These are phyloP conservation scores for Myxozyma vanderwaltii DNA, from an alignment of 805 yeast species.

Conservation along the genomic window DNA sequence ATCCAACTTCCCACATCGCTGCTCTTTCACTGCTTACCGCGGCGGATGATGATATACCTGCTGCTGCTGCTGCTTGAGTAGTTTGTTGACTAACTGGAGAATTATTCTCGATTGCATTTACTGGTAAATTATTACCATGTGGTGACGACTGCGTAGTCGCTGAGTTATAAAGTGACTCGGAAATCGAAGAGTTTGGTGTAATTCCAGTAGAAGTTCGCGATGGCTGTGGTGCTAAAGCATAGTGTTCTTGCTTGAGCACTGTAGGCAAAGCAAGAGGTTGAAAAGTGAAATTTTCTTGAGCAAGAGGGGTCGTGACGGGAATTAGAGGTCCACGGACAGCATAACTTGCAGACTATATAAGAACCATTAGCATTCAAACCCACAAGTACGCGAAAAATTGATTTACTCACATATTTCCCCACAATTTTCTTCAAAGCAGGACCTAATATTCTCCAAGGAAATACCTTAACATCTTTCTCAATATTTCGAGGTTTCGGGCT, in stretches of 20 bases:
- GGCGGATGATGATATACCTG: too few relatives aligned
- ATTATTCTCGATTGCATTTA: too few relatives aligned
- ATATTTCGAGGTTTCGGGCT: constrained; percentile 69
- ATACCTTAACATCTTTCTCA: constrained; percentile 70
- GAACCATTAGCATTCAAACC: background rate
- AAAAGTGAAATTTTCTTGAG: background rate
- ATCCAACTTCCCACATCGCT: constrained; percentile 1
- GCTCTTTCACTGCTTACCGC: background rate
- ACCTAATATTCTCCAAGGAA: constrained; percentile 57
- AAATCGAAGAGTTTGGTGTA: too few relatives aligned
- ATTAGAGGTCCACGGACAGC: background rate
- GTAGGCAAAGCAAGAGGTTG: background rate
- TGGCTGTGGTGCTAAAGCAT: background rate
- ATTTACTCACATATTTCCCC: constrained; percentile 50
- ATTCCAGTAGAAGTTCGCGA: background rate
- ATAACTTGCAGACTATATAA: background rate
- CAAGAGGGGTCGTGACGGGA: too few relatives aligned
- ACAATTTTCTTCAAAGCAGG: constrained; percentile 60
- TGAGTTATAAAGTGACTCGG: too few relatives aligned
- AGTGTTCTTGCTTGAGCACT: background rate
- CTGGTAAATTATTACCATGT: background rate
- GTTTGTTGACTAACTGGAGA: too few relatives aligned
- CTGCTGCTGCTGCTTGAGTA: background rate
- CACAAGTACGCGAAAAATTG: background rate
- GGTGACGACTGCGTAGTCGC: too few relatives aligned